phyloP scores from a whole-genome alignment of 768 basidiomycete species.

The Crassisporium funariophilum region DNA sequence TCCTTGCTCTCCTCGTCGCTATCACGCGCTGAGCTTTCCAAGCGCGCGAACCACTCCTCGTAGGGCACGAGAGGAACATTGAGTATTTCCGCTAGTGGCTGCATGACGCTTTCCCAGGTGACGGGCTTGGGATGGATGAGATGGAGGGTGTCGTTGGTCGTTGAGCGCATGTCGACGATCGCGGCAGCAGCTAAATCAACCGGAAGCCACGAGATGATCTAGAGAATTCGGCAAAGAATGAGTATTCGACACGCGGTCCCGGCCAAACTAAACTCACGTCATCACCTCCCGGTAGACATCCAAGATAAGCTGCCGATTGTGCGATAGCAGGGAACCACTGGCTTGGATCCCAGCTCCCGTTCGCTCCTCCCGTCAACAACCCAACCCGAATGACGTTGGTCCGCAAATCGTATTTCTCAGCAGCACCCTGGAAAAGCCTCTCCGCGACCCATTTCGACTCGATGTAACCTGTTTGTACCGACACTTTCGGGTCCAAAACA shows the following conservation, averaged over 20 bases:
- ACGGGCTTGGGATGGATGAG: slow-evolving; percentile 34
- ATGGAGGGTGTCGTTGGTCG: slow-evolving; percentile 19
- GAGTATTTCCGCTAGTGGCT: slow-evolving; percentile 19
- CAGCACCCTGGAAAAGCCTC: slow-evolving; percentile 32
- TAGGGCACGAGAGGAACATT: slow-evolving; percentile 32
- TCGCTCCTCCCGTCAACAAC: slow-evolving; percentile 36
- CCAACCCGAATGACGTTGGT: slow-evolving; percentile 39
- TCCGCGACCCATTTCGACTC: slow-evolving; percentile 48
- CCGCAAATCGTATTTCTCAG: slow-evolving; percentile 25
- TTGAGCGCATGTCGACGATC: slow-evolving; percentile 27
- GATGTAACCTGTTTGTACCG: slow-evolving; percentile 37
- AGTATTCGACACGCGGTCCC: neutral
- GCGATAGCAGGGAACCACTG: slow-evolving; percentile 45
- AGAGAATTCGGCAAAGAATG: neutral
- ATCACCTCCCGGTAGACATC: slow-evolving; percentile 30
- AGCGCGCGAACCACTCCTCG: slow-evolving; percentile 28
- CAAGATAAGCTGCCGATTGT: slow-evolving; percentile 25
- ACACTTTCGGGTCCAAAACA: slow-evolving; percentile 22
- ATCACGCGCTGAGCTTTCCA: slow-evolving; percentile 19
- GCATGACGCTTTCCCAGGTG: slow-evolving; percentile 20
- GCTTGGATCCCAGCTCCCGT: slow-evolving; percentile 38
- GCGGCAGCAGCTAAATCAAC: slow-evolving; percentile 29
- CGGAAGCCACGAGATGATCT: slow-evolving; percentile 30
- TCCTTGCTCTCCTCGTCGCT: slow-evolving; percentile 6
- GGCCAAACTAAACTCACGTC: slow-evolving; percentile 23